phyloP scores from a whole-genome alignment of 352 stramenopile species.

The Pythium volutum region DNA sequence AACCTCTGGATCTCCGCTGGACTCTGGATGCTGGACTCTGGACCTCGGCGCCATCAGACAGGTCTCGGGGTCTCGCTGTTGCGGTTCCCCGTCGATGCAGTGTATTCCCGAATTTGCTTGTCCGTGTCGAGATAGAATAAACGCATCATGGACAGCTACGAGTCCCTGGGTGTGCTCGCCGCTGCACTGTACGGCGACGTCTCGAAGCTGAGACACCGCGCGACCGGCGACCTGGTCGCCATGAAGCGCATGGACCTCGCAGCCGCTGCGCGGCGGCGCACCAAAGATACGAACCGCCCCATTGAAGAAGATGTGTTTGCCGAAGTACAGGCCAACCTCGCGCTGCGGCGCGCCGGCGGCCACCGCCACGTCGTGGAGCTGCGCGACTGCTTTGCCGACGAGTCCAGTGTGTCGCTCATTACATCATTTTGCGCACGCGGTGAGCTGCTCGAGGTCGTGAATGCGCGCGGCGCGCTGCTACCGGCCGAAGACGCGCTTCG shows the following conservation, averaged over 20 bases:
- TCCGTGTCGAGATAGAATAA: not conserved
- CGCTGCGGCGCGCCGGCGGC: constrained; percentile 52
- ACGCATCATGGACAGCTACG: constrained; percentile 29
- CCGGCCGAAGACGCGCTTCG: constrained; percentile 30
- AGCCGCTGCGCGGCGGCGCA: constrained; percentile 43
- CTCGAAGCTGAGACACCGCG: constrained; percentile 51
- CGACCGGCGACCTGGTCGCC: constrained; percentile 53
- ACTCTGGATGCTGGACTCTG: not conserved
- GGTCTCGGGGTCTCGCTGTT: not conserved
- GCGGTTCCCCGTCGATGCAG: constrained; percentile 12
- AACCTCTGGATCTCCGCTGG: constrained; percentile 20
- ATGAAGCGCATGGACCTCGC: constrained; percentile 80
- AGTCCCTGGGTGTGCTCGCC: constrained; percentile 58
- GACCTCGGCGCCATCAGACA: too few species aligned
- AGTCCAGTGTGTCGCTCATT: constrained; percentile 59
- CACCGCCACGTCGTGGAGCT: constrained; percentile 69
- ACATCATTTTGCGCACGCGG: constrained; percentile 64
- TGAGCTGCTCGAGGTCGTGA: constrained; percentile 75
- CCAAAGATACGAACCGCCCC: constrained; percentile 39
- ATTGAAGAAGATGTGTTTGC: constrained; percentile 72
- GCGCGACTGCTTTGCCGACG: constrained; percentile 61
- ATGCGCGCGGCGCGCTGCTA: constrained; percentile 38
- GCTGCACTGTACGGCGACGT: constrained; percentile 73
- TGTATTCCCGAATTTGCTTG: constrained; percentile 11
- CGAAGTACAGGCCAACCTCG: constrained; percentile 69